These are phyloP conservation scores for Telopea speciosissima DNA, from an alignment of 177 flowering plant genomes.

Conservation along the genomic window DNA sequence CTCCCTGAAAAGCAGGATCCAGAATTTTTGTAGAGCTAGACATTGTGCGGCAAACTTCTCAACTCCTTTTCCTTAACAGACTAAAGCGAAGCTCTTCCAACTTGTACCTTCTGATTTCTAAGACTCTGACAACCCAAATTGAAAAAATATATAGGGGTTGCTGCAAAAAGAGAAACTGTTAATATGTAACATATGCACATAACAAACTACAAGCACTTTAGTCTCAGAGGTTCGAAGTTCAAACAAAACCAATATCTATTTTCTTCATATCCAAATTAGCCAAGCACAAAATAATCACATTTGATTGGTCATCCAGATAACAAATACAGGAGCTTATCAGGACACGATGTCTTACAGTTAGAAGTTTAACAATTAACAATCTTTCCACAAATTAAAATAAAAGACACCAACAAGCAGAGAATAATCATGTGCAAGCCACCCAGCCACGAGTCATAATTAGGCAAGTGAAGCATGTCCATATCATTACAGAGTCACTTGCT, in stretches of 20 bases:
- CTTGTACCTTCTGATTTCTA: conserved; percentile 4
- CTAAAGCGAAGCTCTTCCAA: conserved; percentile 4
- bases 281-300: not conserved
- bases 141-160: not conserved
- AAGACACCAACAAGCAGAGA: not conserved
- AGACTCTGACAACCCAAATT: conserved; percentile 8
- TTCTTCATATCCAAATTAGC: not conserved
- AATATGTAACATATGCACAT: not conserved
- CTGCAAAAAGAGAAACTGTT: not conserved
- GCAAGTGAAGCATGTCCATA: not conserved
- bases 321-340: too few relatives aligned
- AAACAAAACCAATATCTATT: not conserved
- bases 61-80: conserved; percentile 10
- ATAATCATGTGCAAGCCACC: too few relatives aligned
- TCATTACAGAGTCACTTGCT: not conserved
- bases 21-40: conserved; percentile 57
- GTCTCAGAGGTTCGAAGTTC: not conserved
- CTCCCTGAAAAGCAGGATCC: conserved; percentile 94
- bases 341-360: not conserved
- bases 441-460: not conserved
- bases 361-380: not conserved
- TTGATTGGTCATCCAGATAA: too few relatives aligned
- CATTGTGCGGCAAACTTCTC: conserved; percentile 37
- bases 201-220: not conserved
- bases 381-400: too few relatives aligned